Evolutionary conservation across 2,329 filamentous ascomycete genomes (phyloP).

Genomic region (Rhynchosporium secalis): DNA sequence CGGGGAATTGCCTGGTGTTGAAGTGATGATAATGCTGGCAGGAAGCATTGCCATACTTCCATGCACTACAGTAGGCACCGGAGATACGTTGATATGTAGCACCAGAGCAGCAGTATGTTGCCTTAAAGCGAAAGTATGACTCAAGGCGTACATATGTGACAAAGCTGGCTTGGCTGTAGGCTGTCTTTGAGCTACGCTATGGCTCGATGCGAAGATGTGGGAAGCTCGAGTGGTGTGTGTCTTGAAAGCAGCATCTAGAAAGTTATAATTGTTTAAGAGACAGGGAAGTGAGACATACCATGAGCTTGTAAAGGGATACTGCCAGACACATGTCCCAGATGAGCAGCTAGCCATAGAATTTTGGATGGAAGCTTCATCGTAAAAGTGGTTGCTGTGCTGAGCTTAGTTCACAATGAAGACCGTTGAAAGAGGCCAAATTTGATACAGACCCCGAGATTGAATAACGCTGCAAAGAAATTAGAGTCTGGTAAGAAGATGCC

Average conservation of each 20-base stretch:
- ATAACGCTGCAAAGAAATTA: no score
- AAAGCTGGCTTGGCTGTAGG: background rate
- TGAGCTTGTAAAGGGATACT: background rate
- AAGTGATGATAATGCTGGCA: background rate
- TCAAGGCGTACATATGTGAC: conserved; percentile 1
- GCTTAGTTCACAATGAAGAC: no score
- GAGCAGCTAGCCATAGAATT: background rate
- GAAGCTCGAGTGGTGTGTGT: background rate
- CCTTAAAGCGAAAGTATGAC: background rate
- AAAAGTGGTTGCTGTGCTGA: no score
- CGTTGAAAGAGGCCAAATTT: no score
- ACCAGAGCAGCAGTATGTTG: background rate
- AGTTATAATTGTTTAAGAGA: background rate
- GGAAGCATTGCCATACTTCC: background rate
- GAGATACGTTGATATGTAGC: background rate
- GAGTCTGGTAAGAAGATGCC: no score
- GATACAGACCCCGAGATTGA: no score
- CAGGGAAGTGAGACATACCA: background rate
- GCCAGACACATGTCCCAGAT: no score
- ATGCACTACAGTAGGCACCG: background rate
- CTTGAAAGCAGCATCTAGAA: background rate
- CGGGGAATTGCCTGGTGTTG: background rate
- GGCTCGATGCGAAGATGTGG: background rate
- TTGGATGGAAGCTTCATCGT: background rate
- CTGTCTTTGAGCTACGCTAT: background rate